Percentiles rank a stretch among this genome's conserved stretches.
phyloP scores from a whole-genome alignment of 768 basidiomycete species.

The Kondoa subrosea region DNA sequence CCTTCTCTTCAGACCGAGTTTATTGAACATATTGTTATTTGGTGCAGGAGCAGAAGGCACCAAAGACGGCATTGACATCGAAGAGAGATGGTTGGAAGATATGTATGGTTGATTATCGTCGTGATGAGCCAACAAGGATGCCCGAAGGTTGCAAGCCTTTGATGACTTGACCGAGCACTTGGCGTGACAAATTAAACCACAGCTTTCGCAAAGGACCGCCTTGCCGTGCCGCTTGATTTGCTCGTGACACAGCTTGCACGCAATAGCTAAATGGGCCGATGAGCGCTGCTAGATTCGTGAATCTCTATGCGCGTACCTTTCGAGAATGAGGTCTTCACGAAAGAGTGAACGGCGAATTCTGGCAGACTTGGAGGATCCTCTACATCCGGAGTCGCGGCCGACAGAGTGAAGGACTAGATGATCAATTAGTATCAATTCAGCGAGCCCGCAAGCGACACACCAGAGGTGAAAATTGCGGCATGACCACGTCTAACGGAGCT shows the following conservation, averaged over 20 bases:
- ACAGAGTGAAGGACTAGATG: neutral
- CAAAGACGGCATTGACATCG: constrained; percentile 1
- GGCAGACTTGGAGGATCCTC: neutral
- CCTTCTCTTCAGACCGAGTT: neutral
- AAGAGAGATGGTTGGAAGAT: neutral
- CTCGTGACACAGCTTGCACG: constrained; percentile 63
- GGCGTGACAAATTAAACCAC: constrained; percentile 66
- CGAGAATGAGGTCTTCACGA: constrained; percentile 81
- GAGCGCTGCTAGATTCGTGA: neutral
- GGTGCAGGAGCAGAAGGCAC: neutral
- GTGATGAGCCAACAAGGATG: constrained; percentile 17
- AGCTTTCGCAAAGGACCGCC: constrained; percentile 72
- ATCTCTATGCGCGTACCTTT: constrained; percentile 49
- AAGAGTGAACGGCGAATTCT: constrained; percentile 47
- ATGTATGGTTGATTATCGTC: neutral
- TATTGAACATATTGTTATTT: neutral
- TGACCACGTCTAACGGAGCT: constrained; percentile 8
- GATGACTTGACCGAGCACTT: constrained; percentile 22
- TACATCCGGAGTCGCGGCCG: neutral
- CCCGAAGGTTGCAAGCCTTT: constrained; percentile 21
- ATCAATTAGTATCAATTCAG: neutral
- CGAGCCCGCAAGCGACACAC: neutral
- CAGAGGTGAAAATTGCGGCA: constrained; percentile 2
- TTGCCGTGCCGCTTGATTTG: constrained; percentile 54
- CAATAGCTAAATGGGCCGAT: constrained; percentile 45